Conservation (phyloP, 371 early-diverging fungal species). For the Mortierella sp. region DNA sequence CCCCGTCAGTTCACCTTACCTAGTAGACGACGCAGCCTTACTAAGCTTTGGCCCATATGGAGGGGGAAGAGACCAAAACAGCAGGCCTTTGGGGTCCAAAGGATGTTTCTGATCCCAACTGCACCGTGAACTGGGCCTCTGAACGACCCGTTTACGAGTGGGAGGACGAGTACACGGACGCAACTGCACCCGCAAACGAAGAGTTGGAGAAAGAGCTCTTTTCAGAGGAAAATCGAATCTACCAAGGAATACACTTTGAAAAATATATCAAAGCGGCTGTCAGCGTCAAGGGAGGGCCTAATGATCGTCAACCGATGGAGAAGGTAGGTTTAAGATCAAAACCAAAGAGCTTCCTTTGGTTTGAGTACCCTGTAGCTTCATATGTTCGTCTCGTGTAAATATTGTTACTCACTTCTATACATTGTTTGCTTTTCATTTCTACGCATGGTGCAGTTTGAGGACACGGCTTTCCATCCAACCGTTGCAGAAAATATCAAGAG, state of each 20-base stretch:
- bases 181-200: constrained; percentile 18
- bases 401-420: no score
- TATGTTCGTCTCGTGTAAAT: no score
- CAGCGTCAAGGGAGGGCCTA: constrained; percentile 28
- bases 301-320: constrained; percentile 7
- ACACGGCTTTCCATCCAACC: constrained; percentile 61
- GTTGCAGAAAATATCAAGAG: constrained; percentile 69
- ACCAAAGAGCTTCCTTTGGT: no score
- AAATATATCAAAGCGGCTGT: constrained; percentile 16
- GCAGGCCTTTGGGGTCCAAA: constrained; percentile 2
- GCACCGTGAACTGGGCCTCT: constrained; percentile 4
- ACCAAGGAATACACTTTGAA: constrained; percentile 18
- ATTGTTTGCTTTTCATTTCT: background rate
- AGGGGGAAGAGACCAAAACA: background rate
- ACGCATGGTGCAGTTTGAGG: constrained; percentile 52
- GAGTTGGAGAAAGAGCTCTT: constrained; percentile 28
- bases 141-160: constrained; percentile 29
- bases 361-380: no score
- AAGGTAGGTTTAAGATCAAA: constrained; percentile 13
- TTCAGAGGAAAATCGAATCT: constrained; percentile 12
- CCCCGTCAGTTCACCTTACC: no score
- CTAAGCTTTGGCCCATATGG: no score
- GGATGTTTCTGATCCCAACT: constrained; percentile 3
- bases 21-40: no score
- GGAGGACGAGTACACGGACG: constrained; percentile 15